Base-by-base conservation (phyloP, 1,284 basidiomycete genomes). In the Cronartium ribicola region DNA sequence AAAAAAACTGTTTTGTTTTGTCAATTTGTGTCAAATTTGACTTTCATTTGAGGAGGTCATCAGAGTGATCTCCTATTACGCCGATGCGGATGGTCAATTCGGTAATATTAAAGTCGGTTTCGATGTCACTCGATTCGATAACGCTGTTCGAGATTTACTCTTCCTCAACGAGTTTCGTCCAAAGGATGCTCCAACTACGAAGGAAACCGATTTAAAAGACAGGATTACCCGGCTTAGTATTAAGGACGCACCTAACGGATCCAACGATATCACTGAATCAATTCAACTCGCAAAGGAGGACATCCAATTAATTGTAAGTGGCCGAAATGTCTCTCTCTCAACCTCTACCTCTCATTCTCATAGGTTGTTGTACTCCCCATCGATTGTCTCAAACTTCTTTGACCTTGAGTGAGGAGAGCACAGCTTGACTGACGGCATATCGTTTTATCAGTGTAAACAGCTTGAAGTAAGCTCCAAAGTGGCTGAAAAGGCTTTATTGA, bases 21-120 rank as follows among this genome's bases (percentile, higher is more conserved):
- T 60, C 8, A 60, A n/a, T 29, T 10, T n/a, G 10, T 8, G 10
- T 29, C 10, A 60, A 29, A 60, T 29, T 60, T 10, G 36, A 60
- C 17, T 60, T 29, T n/a, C 8, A 60, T 8, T 29, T 8, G 36
- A 60, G 10, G 8, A 60, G 8, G 36, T 40, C 22, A 22, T 63
- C 41, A 72, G 69, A 41, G 69, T 72, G 10, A 72, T 72, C 22
- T 48, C 69, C 17, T 72, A 65, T 55, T 72, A 65, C 29, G 37
- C 62, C 43, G 69, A 72, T 44, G 69, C 69, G n/a, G 69, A 72
- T 44, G 69, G 69, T 20, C 69, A 72, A 41, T 72, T 44, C 48
- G 62, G 61, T 7, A 65, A 44, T 62, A 65, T 51, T 39, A 72
- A 72, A 36, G 63, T 72, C 51, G 69, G 69, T 7, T 72, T 65